A percentile compares a stretch with the other conserved stretches of the same genome.
phyloP scores from a whole-genome alignment of 805 yeast genomes.

The Metschnikowia kunwiensis region DNA sequence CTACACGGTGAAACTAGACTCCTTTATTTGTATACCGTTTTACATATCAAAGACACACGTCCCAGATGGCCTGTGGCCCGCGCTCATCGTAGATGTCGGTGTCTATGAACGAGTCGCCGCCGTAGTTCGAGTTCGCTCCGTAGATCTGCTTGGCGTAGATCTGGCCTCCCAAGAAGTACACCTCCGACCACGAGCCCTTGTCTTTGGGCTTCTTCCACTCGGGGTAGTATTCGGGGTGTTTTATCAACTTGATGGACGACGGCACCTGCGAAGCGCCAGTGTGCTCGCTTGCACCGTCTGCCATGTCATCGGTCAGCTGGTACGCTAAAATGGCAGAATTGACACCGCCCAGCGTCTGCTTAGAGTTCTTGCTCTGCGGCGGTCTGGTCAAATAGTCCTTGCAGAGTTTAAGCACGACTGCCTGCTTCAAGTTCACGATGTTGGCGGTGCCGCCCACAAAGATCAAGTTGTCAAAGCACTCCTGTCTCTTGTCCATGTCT shows the following conservation, averaged over 20 bases:
- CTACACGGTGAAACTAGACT: no score
- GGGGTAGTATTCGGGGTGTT: slow-evolving; percentile 87
- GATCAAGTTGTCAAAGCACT: slow-evolving; percentile 79
- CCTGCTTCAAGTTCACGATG: slow-evolving; percentile 74
- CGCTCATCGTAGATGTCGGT: slow-evolving; percentile 68
- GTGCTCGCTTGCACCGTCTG: slow-evolving; percentile 15
- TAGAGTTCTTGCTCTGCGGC: slow-evolving; percentile 24
- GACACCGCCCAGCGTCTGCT: slow-evolving; percentile 27
- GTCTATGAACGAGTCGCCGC: slow-evolving; percentile 61
- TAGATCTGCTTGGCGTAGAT: slow-evolving; percentile 84
- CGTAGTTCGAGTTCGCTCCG: slow-evolving; percentile 51
- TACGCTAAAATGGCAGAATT: slow-evolving; percentile 41
- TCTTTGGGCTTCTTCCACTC: slow-evolving; percentile 75
- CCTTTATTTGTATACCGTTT: background rate
- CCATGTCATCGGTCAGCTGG: slow-evolving; percentile 41
- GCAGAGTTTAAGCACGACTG: slow-evolving; percentile 56
- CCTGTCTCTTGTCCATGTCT: slow-evolving; percentile 70
- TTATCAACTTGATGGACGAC: slow-evolving; percentile 61
- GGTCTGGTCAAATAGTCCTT: slow-evolving; percentile 50
- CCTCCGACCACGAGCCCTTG: slow-evolving; percentile 65
- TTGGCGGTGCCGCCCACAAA: slow-evolving; percentile 74
- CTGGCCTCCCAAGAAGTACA: slow-evolving; percentile 80
- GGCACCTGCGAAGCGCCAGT: slow-evolving; percentile 65
- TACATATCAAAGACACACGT: slow-evolving; percentile 28
- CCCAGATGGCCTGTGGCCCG: slow-evolving; percentile 87